Evolutionary conservation across 352 stramenopile genomes (phyloP).

Genomic region (Poterioochromonas sp.): DNA sequence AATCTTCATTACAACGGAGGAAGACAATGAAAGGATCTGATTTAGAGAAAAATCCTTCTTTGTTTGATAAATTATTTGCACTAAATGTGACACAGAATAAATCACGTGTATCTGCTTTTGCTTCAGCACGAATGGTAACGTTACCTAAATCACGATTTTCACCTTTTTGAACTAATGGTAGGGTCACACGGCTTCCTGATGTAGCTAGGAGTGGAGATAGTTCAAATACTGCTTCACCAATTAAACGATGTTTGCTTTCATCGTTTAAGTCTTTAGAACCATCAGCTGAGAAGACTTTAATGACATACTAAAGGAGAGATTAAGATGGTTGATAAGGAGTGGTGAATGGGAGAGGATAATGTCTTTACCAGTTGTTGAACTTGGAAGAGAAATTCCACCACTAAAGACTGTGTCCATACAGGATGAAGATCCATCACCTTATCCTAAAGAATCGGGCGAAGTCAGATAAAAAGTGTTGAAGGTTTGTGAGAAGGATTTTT

Average conservation of each 20-base stretch:
- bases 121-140: constrained; percentile 18
- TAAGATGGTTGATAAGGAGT: not conserved
- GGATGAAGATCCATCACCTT: not conserved
- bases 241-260: no score
- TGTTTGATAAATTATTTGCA: constrained; percentile 60
- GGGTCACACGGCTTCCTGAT: no score
- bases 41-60: constrained; percentile 67
- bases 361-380: constrained; percentile 1
- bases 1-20: constrained; percentile 47
- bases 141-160: no score
- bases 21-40: constrained; percentile 62
- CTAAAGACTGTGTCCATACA: constrained; percentile 16
- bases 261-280: no score
- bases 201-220: no score
- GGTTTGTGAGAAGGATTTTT: no score
- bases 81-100: constrained; percentile 44
- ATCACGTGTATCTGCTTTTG: not conserved
- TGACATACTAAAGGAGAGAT: not conserved
- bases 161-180: no score
- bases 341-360: not conserved
- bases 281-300: not conserved
- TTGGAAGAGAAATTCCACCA: constrained; percentile 6
- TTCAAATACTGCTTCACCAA: no score
- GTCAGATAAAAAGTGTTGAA: no score
- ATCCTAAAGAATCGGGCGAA: not conserved